Conservation (phyloP, 495 filamentous ascomycete genomes). For the Pseudoneurospora amorphoporcata region DNA sequence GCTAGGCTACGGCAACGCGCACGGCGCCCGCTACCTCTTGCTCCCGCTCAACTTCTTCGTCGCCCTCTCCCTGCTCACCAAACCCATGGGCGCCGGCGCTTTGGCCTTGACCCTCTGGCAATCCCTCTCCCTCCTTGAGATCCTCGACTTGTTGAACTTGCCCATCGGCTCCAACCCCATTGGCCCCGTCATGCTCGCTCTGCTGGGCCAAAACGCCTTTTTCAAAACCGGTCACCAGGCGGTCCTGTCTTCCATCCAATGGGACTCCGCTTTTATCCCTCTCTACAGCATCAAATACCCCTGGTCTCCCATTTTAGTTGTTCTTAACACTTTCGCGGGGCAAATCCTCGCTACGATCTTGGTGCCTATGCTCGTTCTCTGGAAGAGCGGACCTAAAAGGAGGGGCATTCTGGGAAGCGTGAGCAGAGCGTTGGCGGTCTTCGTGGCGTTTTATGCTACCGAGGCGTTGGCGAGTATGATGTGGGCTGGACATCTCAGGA, state of each 20-base stretch:
- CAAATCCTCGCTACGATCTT: conserved; percentile 73
- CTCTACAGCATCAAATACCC: conserved; percentile 76
- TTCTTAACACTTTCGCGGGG: conserved; percentile 78
- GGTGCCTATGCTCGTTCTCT: conserved; percentile 73
- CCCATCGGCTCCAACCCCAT: conserved; percentile 48
- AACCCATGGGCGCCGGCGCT: conserved; percentile 86
- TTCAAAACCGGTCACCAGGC: conserved; percentile 99
- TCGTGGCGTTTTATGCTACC: conserved; percentile 70
- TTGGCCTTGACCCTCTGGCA: conserved; percentile 73
- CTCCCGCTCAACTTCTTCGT: conserved; percentile 68
- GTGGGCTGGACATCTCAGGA: conserved; percentile 75
- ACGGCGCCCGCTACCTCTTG: conserved; percentile 85
- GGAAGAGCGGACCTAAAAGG: conserved; percentile 60
- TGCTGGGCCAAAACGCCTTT: conserved; percentile 85
- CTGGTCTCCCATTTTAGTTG: conserved; percentile 72
- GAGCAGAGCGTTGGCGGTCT: conserved; percentile 56
- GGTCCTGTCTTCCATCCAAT: conserved; percentile 78
- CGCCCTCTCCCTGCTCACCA: conserved; percentile 70
- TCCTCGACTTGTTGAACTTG: conserved; percentile 69
- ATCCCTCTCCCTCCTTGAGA: conserved; percentile 77
- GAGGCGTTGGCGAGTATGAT: conserved; percentile 74
- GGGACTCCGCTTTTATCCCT: conserved; percentile 94
- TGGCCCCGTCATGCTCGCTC: conserved; percentile 71
- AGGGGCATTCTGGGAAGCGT: conserved; percentile 56
- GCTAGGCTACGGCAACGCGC: conserved; percentile 81